These are phyloP conservation scores for Claviceps purpurea DNA, from an alignment of 2,329 filamentous ascomycete species.

Conservation along the genomic window DNA sequence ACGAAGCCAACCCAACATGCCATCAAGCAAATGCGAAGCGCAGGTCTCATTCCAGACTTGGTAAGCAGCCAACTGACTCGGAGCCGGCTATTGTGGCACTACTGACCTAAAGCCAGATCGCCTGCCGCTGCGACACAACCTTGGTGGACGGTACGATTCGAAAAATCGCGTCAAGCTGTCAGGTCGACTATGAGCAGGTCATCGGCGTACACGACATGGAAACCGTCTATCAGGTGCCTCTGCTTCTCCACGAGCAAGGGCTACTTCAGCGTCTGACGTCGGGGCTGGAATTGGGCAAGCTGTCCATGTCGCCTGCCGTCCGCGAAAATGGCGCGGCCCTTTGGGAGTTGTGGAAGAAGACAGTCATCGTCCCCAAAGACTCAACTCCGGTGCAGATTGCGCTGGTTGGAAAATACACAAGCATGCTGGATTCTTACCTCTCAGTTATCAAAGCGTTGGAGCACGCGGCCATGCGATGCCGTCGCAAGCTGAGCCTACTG, in stretches of 20 bases:
- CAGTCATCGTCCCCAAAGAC: conserved; percentile 40
- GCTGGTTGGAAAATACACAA: conserved; percentile 84
- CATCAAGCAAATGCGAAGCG: conserved; percentile 70
- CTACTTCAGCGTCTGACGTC: conserved; percentile 54
- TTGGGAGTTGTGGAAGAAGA: conserved; percentile 66
- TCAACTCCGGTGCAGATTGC: conserved; percentile 62
- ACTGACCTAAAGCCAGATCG: conserved; percentile 45
- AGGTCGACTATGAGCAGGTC: conserved; percentile 75
- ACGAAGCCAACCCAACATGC: conserved; percentile 94
- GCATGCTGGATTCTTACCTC: conserved; percentile 75
- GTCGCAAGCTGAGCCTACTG: conserved; percentile 62
- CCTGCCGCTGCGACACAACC: conserved; percentile 73
- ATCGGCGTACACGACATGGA: conserved; percentile 80
- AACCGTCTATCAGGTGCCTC: conserved; percentile 84
- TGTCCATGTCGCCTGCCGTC: conserved; percentile 38
- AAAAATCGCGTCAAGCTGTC: conserved; percentile 84
- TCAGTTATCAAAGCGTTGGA: conserved; percentile 77
- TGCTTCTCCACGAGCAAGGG: conserved; percentile 67
- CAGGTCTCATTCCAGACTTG: conserved; percentile 59
- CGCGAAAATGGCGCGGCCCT: conserved; percentile 51
- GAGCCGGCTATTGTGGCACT: too few relatives aligned
- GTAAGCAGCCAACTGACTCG: conserved; percentile 25
- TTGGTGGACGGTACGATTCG: conserved; percentile 62
- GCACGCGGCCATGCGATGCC: conserved; percentile 79
- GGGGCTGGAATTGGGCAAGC: conserved; percentile 49